Evolutionary conservation across 139 green algal genomes (phyloP).

Genomic region (Picochlorum costavermella): DNA sequence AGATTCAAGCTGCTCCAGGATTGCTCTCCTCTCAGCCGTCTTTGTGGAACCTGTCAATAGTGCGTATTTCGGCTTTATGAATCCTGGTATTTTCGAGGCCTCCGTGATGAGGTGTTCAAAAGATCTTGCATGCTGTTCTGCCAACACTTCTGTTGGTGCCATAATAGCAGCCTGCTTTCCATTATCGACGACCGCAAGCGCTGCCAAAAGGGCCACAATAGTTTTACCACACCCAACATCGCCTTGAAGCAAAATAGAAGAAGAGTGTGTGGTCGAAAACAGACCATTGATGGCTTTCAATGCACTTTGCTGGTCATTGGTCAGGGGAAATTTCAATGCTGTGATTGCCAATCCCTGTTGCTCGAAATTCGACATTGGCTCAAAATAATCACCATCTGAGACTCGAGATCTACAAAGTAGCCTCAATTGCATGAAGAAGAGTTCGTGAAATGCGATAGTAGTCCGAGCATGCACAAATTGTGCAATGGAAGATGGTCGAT

Average conservation of each 20-base stretch:
- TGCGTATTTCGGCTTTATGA: slow-evolving; percentile 2
- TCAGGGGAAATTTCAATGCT: slow-evolving; percentile 45
- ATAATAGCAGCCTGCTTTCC: slow-evolving; percentile 80
- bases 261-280: slow-evolving; percentile 39
- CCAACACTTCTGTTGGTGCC: slow-evolving; percentile 84
- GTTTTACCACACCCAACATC: slow-evolving; percentile 96
- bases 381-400: not conserved
- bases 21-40: slow-evolving; percentile 9
- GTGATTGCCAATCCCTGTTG: slow-evolving; percentile 17
- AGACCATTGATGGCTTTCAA: slow-evolving; percentile 32
- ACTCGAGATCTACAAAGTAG: slow-evolving; percentile 39
- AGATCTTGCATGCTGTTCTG: slow-evolving; percentile 52
- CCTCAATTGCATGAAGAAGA: slow-evolving; percentile 73
- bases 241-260: slow-evolving; percentile 82
- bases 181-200: slow-evolving; percentile 51
- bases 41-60: slow-evolving; percentile 39
- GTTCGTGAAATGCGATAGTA: slow-evolving; percentile 75
- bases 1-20: slow-evolving; percentile 15
- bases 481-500: slow-evolving; percentile 30
- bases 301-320: slow-evolving; percentile 32
- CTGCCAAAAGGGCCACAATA: slow-evolving; percentile 74
- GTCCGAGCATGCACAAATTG: slow-evolving; percentile 26
- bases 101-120: slow-evolving; percentile 37
- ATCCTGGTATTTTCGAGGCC: not conserved
- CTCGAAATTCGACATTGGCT: slow-evolving; percentile 10